Conservation (phyloP, 2,329 filamentous ascomycete species). For the Saccharata proteae region DNA sequence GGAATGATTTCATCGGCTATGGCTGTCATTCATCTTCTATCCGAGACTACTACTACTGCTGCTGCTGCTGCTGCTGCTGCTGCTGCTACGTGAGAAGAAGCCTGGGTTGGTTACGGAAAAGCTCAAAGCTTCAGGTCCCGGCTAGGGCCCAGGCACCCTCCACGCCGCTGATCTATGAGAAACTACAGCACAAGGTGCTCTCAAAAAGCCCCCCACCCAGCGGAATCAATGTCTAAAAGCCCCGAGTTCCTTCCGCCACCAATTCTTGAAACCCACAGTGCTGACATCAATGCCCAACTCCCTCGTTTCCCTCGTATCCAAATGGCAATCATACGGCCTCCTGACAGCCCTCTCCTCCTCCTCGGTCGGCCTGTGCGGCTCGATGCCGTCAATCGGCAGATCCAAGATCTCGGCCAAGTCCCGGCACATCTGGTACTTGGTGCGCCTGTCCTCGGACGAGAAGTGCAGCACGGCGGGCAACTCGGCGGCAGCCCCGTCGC, state of each 20-base stretch:
- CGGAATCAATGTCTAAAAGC: slow-evolving; percentile 1
- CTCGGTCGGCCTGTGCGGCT: slow-evolving; percentile 43
- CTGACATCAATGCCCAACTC: slow-evolving; percentile 63
- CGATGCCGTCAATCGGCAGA: slow-evolving; percentile 49
- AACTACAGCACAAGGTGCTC: too few relatives aligned
- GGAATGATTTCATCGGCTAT: too few relatives aligned
- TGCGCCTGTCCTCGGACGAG: slow-evolving; percentile 73
- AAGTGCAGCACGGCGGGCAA: slow-evolving; percentile 71
- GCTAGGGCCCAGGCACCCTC: too few relatives aligned
- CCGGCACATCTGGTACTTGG: slow-evolving; percentile 82
- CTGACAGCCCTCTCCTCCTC: slow-evolving; percentile 49
- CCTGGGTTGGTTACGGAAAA: too few relatives aligned
- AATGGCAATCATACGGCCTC: slow-evolving; percentile 77
- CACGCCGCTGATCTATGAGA: too few relatives aligned
- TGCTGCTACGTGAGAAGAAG: too few relatives aligned
- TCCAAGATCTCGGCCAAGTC: slow-evolving; percentile 69
- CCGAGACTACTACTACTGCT: too few relatives aligned
- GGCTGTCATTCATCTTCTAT: too few relatives aligned
- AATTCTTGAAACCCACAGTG: slow-evolving; percentile 63
- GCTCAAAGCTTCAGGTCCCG: neutral
- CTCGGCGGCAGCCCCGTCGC: slow-evolving; percentile 10
- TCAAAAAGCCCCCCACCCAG: too few relatives aligned
- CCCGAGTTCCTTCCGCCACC: slow-evolving; percentile 47
- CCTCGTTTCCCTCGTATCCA: slow-evolving; percentile 63
- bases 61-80: too few relatives aligned